Evolutionary conservation across 306 rosid genomes (phyloP), one percentile per base, ranked within the genome.

Genomic region (Trifolium dubium): DNA sequence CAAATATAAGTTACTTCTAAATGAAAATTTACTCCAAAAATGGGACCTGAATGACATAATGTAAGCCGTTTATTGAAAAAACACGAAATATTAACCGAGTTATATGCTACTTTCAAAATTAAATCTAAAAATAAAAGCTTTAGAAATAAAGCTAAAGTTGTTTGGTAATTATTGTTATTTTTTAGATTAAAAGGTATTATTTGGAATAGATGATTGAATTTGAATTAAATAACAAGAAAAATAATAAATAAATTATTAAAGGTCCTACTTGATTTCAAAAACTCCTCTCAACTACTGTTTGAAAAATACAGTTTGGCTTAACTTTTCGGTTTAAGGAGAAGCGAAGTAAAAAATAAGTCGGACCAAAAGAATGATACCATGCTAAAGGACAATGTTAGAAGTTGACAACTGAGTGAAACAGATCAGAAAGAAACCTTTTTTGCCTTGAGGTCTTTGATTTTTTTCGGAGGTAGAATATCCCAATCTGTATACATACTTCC

Each of bases 401-500:
- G 14, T 54, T 18, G 31, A 44, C 32, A 8, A 74, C 46, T 40
- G 69, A 64, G 53, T 77, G 56, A 63, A 65, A 46, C 37, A 69
- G 83, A 54, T 76, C 41, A 69, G 59, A 19, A 13, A 29, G 50
- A 58, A 59, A 85, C 89, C 88, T 79, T 86, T 83, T 80, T 85
- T 2, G 92, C 90, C 75, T 84, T 81, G 77, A 81, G 69, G 43
- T 81, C 90, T 78, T 77, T 84, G 77, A 86, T 73, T 84, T 86
- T 86, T 54, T 67, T 47, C 2, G 90, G 90, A 77, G 90, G 90
- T 77, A 86, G 88, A 79, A 86, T 86, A 61, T 84, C 88, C 90
- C 90, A 81, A 78, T 86, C 88, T 23, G 81, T 76, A 49, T 86
- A 86, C 82, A 84, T 59, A 79, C 90, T 86, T 69, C 90, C 90